Evolutionary conservation across 2,329 filamentous ascomycete genomes (phyloP).

Genomic region (Diaporthe australafricana): DNA sequence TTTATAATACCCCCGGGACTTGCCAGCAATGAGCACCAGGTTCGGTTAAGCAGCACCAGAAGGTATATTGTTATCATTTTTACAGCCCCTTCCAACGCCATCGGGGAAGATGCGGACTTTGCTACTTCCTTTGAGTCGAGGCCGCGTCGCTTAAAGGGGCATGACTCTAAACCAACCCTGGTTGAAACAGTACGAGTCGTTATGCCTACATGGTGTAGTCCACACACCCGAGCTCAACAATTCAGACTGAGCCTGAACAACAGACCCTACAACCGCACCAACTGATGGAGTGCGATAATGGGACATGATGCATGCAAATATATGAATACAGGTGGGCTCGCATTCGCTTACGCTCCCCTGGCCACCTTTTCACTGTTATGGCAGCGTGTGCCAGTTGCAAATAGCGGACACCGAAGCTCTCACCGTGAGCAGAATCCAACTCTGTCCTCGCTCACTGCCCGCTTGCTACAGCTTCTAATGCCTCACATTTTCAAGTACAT

Average conservation of each 20-base stretch:
- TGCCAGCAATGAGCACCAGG: neutral
- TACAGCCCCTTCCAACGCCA: neutral
- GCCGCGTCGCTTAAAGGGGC: neutral
- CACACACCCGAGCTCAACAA: neutral
- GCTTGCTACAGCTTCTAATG: no score
- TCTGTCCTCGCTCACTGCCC: no score
- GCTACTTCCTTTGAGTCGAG: neutral
- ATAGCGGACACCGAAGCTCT: no score
- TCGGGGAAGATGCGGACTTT: neutral
- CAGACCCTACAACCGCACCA: neutral
- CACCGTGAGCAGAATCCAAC: no score
- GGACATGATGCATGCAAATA: no score
- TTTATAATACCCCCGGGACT: neutral
- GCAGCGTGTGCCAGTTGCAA: neutral
- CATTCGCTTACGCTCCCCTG: neutral
- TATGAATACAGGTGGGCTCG: no score
- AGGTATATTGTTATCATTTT: neutral
- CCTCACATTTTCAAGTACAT: no score
- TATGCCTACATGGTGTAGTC: neutral
- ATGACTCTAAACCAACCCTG: neutral
- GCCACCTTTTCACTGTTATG: neutral
- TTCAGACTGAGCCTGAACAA: neutral
- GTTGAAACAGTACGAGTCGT: neutral
- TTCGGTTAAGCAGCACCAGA: no score
- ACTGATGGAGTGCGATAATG: neutral